These are phyloP conservation scores for Camelina hispida DNA, from an alignment of 345 rosid genomes.

Conservation along the genomic window DNA sequence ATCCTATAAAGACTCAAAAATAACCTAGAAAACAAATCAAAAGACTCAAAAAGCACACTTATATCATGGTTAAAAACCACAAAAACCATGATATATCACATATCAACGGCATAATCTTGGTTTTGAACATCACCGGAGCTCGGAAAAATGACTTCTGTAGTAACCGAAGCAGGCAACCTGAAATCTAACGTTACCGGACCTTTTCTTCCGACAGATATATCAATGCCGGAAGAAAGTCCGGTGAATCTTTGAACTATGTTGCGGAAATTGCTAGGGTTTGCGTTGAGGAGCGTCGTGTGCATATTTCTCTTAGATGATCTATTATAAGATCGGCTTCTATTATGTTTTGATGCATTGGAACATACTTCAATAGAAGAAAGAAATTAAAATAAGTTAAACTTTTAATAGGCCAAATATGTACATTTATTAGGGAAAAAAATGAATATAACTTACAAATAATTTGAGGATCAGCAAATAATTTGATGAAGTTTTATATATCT, in stretches of 20 bases:
- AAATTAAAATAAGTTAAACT: background rate
- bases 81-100: no score
- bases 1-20: no score
- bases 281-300: constrained; percentile 62
- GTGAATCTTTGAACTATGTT: constrained; percentile 70
- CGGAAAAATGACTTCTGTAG: constrained; percentile 15
- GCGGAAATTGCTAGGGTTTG: constrained; percentile 61
- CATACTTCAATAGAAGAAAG: background rate
- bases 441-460: no score
- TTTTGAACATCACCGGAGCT: background rate
- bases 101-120: background rate
- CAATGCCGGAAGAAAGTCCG: constrained; percentile 49
- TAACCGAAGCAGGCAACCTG: constrained; percentile 6
- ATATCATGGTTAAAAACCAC: no score
- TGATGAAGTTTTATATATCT: no score
- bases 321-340: background rate
- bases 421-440: no score
- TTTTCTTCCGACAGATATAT: constrained; percentile 8
- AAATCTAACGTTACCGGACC: constrained; percentile 54
- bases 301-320: constrained; percentile 48
- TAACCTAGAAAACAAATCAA: no score
- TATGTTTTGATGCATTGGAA: background rate
- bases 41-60: no score
- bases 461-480: no score
- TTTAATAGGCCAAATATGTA: background rate